Base-by-base conservation (phyloP, 306 rosid species). In the Lathyrus sativus region DNA sequence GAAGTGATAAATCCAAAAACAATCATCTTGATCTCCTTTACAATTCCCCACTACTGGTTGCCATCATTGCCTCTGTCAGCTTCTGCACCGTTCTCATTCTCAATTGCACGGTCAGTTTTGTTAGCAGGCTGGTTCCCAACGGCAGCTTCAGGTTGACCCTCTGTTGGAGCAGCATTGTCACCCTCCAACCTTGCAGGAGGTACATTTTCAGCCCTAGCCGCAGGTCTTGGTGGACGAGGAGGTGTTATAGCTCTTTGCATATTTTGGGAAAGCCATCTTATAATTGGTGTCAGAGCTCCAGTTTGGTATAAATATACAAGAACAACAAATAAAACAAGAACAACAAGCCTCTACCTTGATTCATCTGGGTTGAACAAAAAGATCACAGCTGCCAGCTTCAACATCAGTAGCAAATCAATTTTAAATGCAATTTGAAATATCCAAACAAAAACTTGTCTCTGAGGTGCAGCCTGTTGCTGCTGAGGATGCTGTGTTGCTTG, bases 221-320 rank as follows among this genome's bases (percentile, higher is more conserved):
- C 89, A 58, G 92, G 89, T 76, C 97, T 93, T 46, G 84, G 90
- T 48, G 87, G 93, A 44, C 78, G 89, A 74, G 97, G 98, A 72
- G 98, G 96, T 39, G 84, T 96, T 66, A 92, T 95, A 6, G 97
- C 97, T 80, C 95, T 88, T 74, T 87, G 95, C 99, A 90, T 95
- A 59, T 91, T 89, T 75, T 85, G 99, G 18, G 97, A 87, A 75
- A 90, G 95, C 97, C 99, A 90, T 67, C 87, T 81, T 75, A 95
- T 44, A 42, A 95, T 14, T 11, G 99, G 99, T 33, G 97, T 83
- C 72, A 95, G 84, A 7, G 97, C 89, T 81, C 97, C 97, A 71
- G 97, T 95, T 84, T 90, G 96, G 80, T 88, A 90, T 37, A 93
- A 78, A 74, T 93, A 93, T 68, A 93, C 85, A 53, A 90, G 50